Conservation (phyloP, 2,329 filamentous ascomycete species). For the Sclerotinia sclerotiorum region DNA sequence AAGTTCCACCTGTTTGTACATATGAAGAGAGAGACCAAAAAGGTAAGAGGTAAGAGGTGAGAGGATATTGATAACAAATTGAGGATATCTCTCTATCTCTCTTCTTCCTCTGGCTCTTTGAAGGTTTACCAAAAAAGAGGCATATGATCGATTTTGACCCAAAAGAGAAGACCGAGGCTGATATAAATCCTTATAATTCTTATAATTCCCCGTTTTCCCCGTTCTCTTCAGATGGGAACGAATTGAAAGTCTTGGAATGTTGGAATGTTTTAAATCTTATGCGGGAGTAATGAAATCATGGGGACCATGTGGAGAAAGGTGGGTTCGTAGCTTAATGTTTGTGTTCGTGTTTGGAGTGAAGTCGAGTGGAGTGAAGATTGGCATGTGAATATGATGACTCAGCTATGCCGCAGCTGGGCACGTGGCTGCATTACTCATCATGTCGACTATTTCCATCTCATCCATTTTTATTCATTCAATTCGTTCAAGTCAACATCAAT, state of each 20-base stretch:
- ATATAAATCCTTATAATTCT: slow-evolving; percentile 1
- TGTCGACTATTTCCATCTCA: no score
- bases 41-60: no score
- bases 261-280: no score
- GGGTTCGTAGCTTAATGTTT: neutral
- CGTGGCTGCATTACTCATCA: neutral
- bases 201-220: neutral
- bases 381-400: slow-evolving; percentile 15
- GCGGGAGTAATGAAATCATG: slow-evolving; percentile 2
- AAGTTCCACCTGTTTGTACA: neutral
- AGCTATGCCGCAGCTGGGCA: neutral
- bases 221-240: neutral
- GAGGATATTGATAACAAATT: neutral
- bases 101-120: neutral
- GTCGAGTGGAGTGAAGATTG: slow-evolving; percentile 6
- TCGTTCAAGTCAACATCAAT: no score
- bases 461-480: no score
- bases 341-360: neutral
- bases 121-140: no score
- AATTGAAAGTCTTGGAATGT: slow-evolving; percentile 11
- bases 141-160: neutral
- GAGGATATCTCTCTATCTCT: neutral
- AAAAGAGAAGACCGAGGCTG: slow-evolving; percentile 2
- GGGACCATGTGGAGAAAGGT: neutral
- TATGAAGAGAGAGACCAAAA: neutral